Evolutionary conservation across 2,329 filamentous ascomycete species (phyloP).

Genomic region (Massarina eburnea): DNA sequence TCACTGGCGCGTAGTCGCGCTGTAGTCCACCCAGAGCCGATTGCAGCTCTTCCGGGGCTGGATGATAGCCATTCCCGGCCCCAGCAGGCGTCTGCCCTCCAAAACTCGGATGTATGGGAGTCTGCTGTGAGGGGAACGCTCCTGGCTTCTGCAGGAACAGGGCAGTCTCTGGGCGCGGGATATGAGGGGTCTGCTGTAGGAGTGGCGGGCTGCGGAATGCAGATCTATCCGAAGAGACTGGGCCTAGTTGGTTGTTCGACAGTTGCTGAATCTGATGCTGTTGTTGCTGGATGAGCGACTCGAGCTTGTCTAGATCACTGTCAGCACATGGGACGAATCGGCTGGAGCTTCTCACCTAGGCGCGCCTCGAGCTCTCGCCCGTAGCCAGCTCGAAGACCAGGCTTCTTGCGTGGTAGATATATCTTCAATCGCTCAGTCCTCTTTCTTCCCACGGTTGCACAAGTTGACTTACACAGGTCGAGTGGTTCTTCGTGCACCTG

Average conservation of each 20-base stretch:
- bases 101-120: conserved; percentile 33
- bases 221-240: conserved; percentile 35
- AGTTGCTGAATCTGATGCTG: conserved; percentile 51
- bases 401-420: conserved; percentile 71
- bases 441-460: neutral
- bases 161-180: conserved; percentile 48
- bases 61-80: conserved; percentile 32
- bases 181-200: conserved; percentile 45
- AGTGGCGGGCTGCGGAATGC: conserved; percentile 40
- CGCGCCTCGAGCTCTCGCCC: conserved; percentile 63
- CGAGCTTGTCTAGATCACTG: conserved; percentile 47
- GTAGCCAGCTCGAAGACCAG: conserved; percentile 63
- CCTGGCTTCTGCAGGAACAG: conserved; percentile 50
- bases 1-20: conserved; percentile 24
- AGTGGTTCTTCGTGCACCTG: conserved; percentile 68
- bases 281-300: conserved; percentile 47
- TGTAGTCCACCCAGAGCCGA: conserved; percentile 22
- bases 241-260: conserved; percentile 27
- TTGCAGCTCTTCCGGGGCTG: conserved; percentile 23
- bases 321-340: conserved; percentile 5
- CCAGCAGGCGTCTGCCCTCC: conserved; percentile 25
- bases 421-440: conserved; percentile 30
- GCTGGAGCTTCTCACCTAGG: conserved; percentile 49
- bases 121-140: conserved; percentile 36
- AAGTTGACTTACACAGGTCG: conserved; percentile 54